Percentiles rank a stretch among this genome's conserved stretches.
Evolutionary conservation across 2,329 filamentous ascomycete genomes (phyloP).

Genomic region (Ceratocystis variospora): DNA sequence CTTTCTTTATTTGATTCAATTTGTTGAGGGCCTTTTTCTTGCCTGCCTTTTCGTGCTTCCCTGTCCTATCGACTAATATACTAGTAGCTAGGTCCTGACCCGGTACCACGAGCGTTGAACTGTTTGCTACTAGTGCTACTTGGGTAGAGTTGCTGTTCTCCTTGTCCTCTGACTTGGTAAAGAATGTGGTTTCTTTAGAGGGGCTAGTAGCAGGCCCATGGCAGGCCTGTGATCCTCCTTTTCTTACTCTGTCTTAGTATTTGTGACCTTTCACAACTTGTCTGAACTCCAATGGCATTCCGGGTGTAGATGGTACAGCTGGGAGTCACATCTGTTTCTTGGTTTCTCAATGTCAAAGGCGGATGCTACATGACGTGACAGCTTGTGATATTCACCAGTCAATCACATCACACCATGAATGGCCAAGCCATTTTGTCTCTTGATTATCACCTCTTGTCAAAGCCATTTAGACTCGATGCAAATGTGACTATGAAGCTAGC

Average conservation of each 20-base stretch:
- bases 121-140: too few relatives aligned
- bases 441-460: too few relatives aligned
- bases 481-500: too few relatives aligned
- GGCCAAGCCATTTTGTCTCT: too few relatives aligned
- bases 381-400: neutral
- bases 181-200: neutral
- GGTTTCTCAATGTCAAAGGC: neutral
- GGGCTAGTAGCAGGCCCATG: neutral
- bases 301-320: too few relatives aligned
- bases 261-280: constrained; percentile 8
- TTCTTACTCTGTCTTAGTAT: constrained; percentile 9
- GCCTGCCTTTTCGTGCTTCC: constrained; percentile 9
- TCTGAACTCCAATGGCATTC: too few relatives aligned
- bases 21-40: constrained; percentile 11
- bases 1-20: constrained; percentile 7
- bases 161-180: neutral
- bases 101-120: neutral
- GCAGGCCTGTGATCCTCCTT: neutral
- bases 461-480: too few relatives aligned
- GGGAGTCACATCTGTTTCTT: neutral
- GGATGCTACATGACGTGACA: neutral
- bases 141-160: neutral
- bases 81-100: neutral
- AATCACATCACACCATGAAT: neutral
- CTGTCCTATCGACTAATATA: neutral